phyloP scores from a whole-genome alignment of 345 rosid species.

The Turnera subulata region DNA sequence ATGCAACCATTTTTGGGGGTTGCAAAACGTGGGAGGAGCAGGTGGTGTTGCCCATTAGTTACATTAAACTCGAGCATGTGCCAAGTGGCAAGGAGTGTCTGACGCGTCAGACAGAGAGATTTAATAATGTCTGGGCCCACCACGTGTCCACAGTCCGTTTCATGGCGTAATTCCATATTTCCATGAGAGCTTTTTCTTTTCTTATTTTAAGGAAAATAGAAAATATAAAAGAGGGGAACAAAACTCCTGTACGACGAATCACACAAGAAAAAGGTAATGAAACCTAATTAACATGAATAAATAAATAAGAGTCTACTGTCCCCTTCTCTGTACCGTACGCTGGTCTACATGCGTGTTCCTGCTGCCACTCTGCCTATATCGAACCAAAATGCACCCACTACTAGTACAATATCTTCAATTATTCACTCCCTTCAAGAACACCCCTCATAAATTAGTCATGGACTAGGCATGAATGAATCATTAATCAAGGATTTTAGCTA shows the following conservation, averaged over 20 bases:
- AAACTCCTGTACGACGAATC: background rate
- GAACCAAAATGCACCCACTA: no score
- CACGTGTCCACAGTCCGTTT: constrained; percentile 12
- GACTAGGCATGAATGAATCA: no score
- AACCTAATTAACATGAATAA: no score
- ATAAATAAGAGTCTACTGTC: background rate
- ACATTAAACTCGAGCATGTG: constrained; percentile 7
- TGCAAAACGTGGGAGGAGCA: background rate
- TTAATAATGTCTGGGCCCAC: constrained; percentile 14
- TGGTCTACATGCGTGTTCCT: background rate
- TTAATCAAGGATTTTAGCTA: no score
- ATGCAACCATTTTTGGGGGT: no score
- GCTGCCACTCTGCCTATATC: background rate
- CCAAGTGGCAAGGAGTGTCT: constrained; percentile 18
- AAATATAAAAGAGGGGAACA: constrained; percentile 3
- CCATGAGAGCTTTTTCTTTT: no score
- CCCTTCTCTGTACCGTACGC: background rate
- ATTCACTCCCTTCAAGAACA: no score
- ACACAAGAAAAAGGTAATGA: background rate
- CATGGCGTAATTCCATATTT: background rate
- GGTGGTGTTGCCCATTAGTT: background rate
- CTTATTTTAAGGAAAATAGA: background rate
- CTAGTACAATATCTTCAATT: no score
- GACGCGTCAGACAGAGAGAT: constrained; percentile 9
- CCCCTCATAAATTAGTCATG: no score